Base-by-base conservation (phyloP, 2,329 filamentous ascomycete species). In the Fusarium aywerte region DNA sequence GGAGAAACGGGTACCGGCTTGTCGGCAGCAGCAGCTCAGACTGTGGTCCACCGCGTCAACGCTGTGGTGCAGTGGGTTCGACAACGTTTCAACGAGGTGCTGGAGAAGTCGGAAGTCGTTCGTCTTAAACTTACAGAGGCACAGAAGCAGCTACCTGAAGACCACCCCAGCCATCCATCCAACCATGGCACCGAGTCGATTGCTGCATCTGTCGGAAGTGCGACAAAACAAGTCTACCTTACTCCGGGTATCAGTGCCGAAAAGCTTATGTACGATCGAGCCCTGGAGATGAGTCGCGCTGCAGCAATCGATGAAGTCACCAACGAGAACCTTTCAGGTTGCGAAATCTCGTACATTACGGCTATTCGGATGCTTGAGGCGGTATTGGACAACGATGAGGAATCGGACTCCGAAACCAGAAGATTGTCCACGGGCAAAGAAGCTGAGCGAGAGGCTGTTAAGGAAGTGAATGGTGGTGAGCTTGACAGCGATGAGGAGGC, bases 221-320 rank as follows among this genome's bases (percentile, higher is more conserved):
- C 90, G 16, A 85, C 88, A 3, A 92, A 96, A 62, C 90, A 92
- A 51, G 93, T 97, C 25, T 87, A 91, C 45, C 85, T 99, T 25
- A 97, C 92, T 15, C 89, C 92, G 3, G 96, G 95, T 2, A 89
- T 97, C 56, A 97, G 93, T 21, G 96, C 96, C 0, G 96, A 98
- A 81, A 97, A 94, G 79, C 83, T 99, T 43, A 97, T 99, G 93
- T 99, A 97, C 76, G 96, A 99, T 72, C 92, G 96, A 44, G 96
- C 96, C 1, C 82, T 98, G 21, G 96, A 99, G 77, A 98, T 99
- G 96, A 97, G 93, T 76, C 89, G 93, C 51, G 89, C 92, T 5
- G 95, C 96, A 9, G 96, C 96, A 9, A 96, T 98, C 75, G 96
- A 97, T 72, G 96, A 99, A 80, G 91, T 99, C 48, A 93, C 96